phyloP scores from a whole-genome alignment of 164 flowering plant genomes.

The Berberis thunbergii region DNA sequence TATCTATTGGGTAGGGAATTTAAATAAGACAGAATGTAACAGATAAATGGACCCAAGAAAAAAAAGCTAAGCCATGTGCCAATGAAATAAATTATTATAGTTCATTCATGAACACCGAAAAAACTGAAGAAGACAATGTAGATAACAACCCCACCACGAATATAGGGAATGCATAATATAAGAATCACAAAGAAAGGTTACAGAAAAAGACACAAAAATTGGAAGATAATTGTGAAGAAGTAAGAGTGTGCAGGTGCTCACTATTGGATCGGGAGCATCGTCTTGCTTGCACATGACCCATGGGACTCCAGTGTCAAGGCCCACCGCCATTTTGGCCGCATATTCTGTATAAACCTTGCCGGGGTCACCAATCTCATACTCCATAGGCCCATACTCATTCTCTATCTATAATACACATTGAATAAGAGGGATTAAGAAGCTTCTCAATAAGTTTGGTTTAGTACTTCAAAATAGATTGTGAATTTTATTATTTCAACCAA shows the following conservation, averaged over 20 bases:
- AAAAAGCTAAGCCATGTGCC: slow-evolving; percentile 1
- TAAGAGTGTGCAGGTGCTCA: slow-evolving; percentile 17
- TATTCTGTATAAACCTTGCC: slow-evolving; percentile 62
- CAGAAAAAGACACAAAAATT: not conserved
- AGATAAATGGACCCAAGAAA: not conserved
- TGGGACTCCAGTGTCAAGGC: slow-evolving; percentile 18
- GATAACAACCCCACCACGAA: too few relatives aligned
- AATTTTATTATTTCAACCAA: not conserved
- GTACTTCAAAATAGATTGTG: not conserved
- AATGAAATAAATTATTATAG: too few relatives aligned
- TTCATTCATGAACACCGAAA: too few relatives aligned
- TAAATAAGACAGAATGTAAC: not conserved
- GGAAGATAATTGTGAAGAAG: not conserved
- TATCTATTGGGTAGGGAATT: not conserved
- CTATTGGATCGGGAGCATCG: slow-evolving; percentile 81
- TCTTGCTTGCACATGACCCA: slow-evolving; percentile 90
- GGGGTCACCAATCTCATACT: slow-evolving; percentile 74
- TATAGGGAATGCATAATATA: too few relatives aligned
- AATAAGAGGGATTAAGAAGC: not conserved
- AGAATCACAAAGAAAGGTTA: not conserved
- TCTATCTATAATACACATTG: slow-evolving; percentile 32
- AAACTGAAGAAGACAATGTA: too few relatives aligned
- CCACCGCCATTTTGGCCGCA: slow-evolving; percentile 67
- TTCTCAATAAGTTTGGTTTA: not conserved
- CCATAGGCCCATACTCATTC: slow-evolving; percentile 78